Percentiles rank a stretch among this genome's conserved stretches.
These are phyloP conservation scores for Trichophyton equinum DNA, from an alignment of 2,329 filamentous ascomycete species.

Conservation along the genomic window DNA sequence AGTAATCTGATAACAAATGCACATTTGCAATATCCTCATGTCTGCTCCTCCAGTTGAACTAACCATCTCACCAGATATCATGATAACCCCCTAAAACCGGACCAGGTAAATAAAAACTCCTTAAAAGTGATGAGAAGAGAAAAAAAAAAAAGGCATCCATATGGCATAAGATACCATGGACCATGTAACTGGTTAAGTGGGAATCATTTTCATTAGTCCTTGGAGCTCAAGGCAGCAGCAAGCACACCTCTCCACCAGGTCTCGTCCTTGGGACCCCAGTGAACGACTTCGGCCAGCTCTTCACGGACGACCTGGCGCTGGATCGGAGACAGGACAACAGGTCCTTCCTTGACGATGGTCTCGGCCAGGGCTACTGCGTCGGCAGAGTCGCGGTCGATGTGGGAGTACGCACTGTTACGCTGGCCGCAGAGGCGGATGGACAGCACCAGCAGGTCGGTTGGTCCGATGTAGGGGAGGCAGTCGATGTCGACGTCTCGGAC, in stretches of 20 bases:
- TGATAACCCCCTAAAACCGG: too few relatives aligned
- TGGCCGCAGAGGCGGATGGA: conserved; percentile 9
- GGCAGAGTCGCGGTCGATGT: neutral
- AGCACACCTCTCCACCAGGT: neutral
- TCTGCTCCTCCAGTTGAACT: too few relatives aligned
- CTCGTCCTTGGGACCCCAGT: neutral
- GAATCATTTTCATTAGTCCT: neutral
- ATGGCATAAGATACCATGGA: too few relatives aligned
- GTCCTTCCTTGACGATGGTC: neutral
- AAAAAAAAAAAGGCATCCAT: too few relatives aligned
- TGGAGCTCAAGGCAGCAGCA: neutral
- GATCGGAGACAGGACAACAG: neutral
- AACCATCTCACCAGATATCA: too few relatives aligned
- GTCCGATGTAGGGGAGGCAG: conserved; percentile 7
- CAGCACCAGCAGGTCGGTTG: conserved; percentile 7
- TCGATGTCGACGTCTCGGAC: conserved; percentile 1
- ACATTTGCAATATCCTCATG: too few relatives aligned
- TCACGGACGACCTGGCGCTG: neutral
- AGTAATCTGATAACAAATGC: too few relatives aligned
- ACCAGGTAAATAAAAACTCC: too few relatives aligned
- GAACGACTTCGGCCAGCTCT: neutral
- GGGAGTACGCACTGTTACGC: neutral
- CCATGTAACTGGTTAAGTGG: too few relatives aligned
- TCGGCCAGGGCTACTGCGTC: neutral
- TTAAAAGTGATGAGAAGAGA: too few relatives aligned